These are phyloP conservation scores for Aschersonia sp. DNA, from an alignment of 2,329 filamentous ascomycete species.

Conservation along the genomic window DNA sequence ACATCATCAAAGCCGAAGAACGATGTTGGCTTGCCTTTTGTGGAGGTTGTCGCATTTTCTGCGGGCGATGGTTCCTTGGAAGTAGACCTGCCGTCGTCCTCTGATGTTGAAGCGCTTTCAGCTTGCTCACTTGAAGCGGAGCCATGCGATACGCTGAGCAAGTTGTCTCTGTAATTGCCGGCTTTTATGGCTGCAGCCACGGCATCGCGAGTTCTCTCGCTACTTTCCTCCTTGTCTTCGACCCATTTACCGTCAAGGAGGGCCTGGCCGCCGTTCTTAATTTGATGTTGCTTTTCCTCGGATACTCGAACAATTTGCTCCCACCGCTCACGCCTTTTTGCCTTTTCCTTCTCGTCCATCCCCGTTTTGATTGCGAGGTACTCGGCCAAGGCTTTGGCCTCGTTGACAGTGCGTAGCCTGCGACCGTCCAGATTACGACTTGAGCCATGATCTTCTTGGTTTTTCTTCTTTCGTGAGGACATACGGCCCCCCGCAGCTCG, in stretches of 20 bases:
- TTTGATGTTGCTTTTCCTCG: slow-evolving; percentile 70
- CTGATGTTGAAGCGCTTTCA: slow-evolving; percentile 13
- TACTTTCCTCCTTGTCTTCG: slow-evolving; percentile 83
- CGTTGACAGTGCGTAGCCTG: slow-evolving; percentile 77
- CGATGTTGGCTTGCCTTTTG: slow-evolving; percentile 25
- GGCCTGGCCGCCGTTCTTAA: slow-evolving; percentile 56
- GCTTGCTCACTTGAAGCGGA: slow-evolving; percentile 24
- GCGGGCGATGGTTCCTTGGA: slow-evolving; percentile 35
- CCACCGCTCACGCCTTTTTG: slow-evolving; percentile 72
- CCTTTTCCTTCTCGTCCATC: slow-evolving; percentile 90
- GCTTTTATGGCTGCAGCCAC: slow-evolving; percentile 56
- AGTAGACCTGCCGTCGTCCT: slow-evolving; percentile 23
- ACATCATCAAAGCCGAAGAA: slow-evolving; percentile 73
- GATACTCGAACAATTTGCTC: slow-evolving; percentile 76
- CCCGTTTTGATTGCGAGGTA: slow-evolving; percentile 93
- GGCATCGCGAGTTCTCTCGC: slow-evolving; percentile 66
- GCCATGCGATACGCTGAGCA: slow-evolving; percentile 35
- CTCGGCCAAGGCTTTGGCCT: slow-evolving; percentile 89
- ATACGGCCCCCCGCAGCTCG: slow-evolving; percentile 95
- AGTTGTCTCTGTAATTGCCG: slow-evolving; percentile 46
- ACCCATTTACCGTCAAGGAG: slow-evolving; percentile 84
- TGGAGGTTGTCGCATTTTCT: slow-evolving; percentile 16
- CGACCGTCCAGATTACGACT: slow-evolving; percentile 89
- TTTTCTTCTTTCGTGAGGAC: slow-evolving; percentile 84
- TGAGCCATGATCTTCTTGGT: slow-evolving; percentile 74